phyloP scores from a whole-genome alignment of 2,329 filamentous ascomycete genomes.

The Colletotrichum sp. region DNA sequence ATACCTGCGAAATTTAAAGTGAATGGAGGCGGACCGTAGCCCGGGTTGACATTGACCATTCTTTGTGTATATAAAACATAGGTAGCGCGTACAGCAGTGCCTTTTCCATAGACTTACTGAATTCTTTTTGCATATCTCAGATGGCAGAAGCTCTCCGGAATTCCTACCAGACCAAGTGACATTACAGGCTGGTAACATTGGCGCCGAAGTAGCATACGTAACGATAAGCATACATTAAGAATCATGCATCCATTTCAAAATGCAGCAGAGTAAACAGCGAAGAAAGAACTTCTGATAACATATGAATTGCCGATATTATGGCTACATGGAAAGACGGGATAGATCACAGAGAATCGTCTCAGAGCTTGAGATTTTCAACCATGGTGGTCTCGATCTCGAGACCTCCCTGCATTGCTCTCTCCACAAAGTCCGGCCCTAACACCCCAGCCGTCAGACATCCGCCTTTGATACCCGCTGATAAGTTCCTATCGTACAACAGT shows the following conservation, averaged over 20 bases:
- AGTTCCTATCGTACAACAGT: neutral
- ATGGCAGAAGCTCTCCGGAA: neutral
- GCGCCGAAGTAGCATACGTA: neutral
- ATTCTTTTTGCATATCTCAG: neutral
- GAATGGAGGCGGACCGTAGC: neutral
- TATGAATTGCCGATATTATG: neutral
- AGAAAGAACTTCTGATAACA: neutral
- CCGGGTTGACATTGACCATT: rapidly evolving
- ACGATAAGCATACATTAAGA: neutral
- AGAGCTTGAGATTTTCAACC: neutral
- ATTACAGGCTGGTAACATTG: neutral
- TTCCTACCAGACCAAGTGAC: neutral
- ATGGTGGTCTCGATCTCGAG: neutral
- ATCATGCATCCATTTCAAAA: neutral
- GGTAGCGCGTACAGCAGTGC: neutral
- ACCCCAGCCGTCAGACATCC: neutral
- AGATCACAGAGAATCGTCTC: neutral
- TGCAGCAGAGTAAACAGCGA: rapidly evolving
- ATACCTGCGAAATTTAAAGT: constrained; percentile 25
- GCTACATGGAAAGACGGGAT: neutral
- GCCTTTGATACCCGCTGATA: neutral
- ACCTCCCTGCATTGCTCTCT: neutral
- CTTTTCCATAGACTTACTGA: rapidly evolving
- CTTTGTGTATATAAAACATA: rapidly evolving
- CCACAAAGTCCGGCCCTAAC: neutral